Evolutionary conservation across 371 early-diverging fungal genomes (phyloP), one percentile per base, ranked within the genome.

Genomic region (Smittium mucronatum): DNA sequence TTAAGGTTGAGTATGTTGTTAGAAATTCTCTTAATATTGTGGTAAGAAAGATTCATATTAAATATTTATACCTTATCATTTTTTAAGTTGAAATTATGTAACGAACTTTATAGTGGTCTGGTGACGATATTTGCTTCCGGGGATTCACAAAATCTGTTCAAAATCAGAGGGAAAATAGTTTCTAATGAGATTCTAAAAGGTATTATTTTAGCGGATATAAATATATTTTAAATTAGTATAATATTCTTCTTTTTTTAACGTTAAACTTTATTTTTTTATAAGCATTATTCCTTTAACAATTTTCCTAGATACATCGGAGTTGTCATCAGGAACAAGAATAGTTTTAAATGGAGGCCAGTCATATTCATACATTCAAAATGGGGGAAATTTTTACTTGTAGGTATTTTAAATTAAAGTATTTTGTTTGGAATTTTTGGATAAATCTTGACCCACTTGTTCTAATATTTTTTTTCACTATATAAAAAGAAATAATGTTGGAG

Each of bases 341-440:
- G 35, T 75, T 28, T 58, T 84, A 1, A 75, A 84, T 68, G 83
- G 84, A 30, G 84, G 84, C 30, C 76, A 76, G 68, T 70, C 70
- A 17, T 63, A 70, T 16, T 76, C 76, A 0, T 80, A 73, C 67
- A 74, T 84, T 32, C 78, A 73, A 25, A 74, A 72, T 5, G 83
- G 81, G 57, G 84, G 84, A 16, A 15, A 67, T 11, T 84, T 84
- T 69, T 63, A 66, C 0, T 71, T 84, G 75, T 67, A 67, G 17
- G 36, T 25, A 15, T 21, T 31, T 16, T 21, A 64, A n/a, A n/a
- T n/a, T n/a, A 28, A 28, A 64, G 33, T 28, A 34, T 34, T 26
- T 16, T 31, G 11, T 59, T 16, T n/a, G 26, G 11, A 59, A 21
- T 59, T 28, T 59, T n/a, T 59, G 11, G 26, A 28, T 59, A 59